Evolutionary conservation across 2,329 filamentous ascomycete genomes (phyloP).

Genomic region (Penicillium hesseltinei): DNA sequence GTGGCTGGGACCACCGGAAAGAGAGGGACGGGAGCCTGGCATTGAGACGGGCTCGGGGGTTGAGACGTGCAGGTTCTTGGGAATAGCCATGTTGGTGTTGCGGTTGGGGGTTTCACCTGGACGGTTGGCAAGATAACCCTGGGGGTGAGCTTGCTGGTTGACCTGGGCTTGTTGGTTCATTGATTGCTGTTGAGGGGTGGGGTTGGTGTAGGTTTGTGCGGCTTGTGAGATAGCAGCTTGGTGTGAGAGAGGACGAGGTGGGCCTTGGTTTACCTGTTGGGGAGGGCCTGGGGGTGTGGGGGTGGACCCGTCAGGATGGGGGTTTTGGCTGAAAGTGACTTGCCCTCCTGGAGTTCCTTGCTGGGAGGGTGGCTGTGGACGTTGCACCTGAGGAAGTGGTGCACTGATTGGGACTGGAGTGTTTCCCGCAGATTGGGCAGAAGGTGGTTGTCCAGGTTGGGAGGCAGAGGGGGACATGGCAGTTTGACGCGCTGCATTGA

Average conservation of each 20-base stretch:
- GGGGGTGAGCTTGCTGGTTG: constrained; percentile 43
- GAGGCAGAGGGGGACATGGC: constrained; percentile 39
- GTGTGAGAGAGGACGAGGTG: constrained; percentile 45
- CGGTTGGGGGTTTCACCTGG: constrained; percentile 41
- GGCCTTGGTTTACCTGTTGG: constrained; percentile 34
- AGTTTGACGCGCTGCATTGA: constrained; percentile 45
- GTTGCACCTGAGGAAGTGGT: constrained; percentile 23
- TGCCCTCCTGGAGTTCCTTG: constrained; percentile 31
- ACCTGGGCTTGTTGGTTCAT: constrained; percentile 33
- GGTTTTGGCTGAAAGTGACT: constrained; percentile 31
- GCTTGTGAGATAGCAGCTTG: constrained; percentile 47
- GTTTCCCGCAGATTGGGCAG: constrained; percentile 29
- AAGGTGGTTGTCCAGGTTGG: constrained; percentile 33
- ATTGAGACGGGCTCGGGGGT: constrained; percentile 73
- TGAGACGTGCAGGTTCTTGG: constrained; percentile 72
- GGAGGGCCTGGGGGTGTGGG: constrained; percentile 31
- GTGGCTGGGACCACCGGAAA: constrained; percentile 72
- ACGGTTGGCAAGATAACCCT: constrained; percentile 43
- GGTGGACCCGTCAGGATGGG: constrained; percentile 34
- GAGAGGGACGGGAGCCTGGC: constrained; percentile 73
- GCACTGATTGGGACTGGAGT: constrained; percentile 26
- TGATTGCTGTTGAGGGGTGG: constrained; percentile 27
- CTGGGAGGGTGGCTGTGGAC: constrained; percentile 30
- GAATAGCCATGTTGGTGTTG: constrained; percentile 72
- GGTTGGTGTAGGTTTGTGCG: constrained; percentile 44